Evolutionary conservation across 768 basidiomycete genomes (phyloP).

Genomic region (Collybiopsis luxurians): DNA sequence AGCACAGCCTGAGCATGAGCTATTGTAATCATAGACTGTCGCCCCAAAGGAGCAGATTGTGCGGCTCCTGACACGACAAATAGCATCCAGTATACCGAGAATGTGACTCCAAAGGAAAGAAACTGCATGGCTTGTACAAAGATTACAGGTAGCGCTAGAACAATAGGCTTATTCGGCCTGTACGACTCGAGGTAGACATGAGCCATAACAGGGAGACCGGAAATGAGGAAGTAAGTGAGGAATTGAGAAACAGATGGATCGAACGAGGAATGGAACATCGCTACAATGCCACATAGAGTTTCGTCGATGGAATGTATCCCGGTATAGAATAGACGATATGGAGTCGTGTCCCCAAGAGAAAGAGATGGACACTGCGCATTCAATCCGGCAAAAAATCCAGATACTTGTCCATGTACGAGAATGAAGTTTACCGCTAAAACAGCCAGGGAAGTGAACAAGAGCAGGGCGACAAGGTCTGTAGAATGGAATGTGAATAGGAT

Average conservation of each 20-base stretch:
- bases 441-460: slow-evolving; percentile 37
- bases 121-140: slow-evolving; percentile 41
- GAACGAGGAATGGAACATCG: slow-evolving; percentile 46
- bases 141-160: slow-evolving; percentile 39
- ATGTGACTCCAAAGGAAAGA: slow-evolving; percentile 38
- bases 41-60: slow-evolving; percentile 14
- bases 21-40: slow-evolving; percentile 29
- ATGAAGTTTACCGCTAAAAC: slow-evolving; percentile 32
- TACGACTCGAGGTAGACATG: slow-evolving; percentile 44
- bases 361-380: slow-evolving; percentile 29
- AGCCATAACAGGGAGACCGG: slow-evolving; percentile 28
- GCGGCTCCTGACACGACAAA: slow-evolving; percentile 39
- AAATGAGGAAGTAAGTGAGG: slow-evolving; percentile 36
- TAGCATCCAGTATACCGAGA: slow-evolving; percentile 47
- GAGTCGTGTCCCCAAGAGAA: slow-evolving; percentile 11
- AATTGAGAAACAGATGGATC: slow-evolving; percentile 24
- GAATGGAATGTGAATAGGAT: too few relatives aligned
- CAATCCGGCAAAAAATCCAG: slow-evolving; percentile 27
- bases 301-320: slow-evolving; percentile 32
- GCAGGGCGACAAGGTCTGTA: slow-evolving; percentile 24
- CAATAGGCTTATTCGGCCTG: slow-evolving; percentile 29
- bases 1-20: slow-evolving; percentile 49
- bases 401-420: slow-evolving; percentile 27
- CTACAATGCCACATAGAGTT: slow-evolving; percentile 40
- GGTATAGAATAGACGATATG: slow-evolving; percentile 40